Percentiles rank a stretch among this genome's conserved stretches.
Conservation (phyloP, 306 rosid genomes). For the Senna siamea region DNA sequence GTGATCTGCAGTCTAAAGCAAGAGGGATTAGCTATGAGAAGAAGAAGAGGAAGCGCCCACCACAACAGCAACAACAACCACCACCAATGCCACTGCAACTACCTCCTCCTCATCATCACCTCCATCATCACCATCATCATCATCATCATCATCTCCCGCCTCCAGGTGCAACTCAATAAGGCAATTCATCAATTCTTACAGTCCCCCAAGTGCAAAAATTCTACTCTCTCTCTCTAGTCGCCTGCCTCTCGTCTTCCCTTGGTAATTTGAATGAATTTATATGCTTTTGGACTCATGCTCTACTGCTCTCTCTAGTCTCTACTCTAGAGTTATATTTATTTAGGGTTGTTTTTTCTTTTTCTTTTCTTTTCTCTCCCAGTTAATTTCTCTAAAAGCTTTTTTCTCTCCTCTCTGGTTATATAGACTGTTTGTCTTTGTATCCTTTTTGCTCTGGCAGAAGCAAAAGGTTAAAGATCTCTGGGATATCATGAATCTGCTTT, state of each 20-base stretch:
- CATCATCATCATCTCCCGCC: conserved; percentile 44
- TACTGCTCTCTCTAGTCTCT: too few relatives aligned
- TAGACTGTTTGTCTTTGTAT: conserved; percentile 53
- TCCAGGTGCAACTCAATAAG: conserved; percentile 56
- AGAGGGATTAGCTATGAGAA: conserved; percentile 97
- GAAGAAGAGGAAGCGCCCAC: conserved; percentile 90
- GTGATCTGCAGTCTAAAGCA: conserved; percentile 97
- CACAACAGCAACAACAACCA: conserved; percentile 26
- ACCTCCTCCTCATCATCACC: conserved; percentile 29
- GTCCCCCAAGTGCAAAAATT: too few relatives aligned
- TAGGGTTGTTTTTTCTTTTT: conserved; percentile 37
- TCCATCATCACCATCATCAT: conserved; percentile 21
- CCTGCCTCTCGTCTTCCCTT: too few relatives aligned
- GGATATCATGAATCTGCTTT: conserved; percentile 53
- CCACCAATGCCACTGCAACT: conserved; percentile 24
- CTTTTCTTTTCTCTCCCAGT: background rate
- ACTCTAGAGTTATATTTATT: conserved; percentile 31
- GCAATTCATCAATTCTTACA: background rate
- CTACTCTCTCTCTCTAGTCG: too few relatives aligned
- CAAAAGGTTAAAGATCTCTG: conserved; percentile 51
- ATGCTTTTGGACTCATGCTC: too few relatives aligned
- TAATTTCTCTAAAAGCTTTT: conserved; percentile 36
- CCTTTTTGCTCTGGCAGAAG: conserved; percentile 50
- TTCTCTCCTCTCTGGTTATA: conserved; percentile 22
- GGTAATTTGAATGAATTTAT: too few relatives aligned